phyloP scores from a whole-genome alignment of 2,329 filamentous ascomycete species.

The Exophiala sp. region DNA sequence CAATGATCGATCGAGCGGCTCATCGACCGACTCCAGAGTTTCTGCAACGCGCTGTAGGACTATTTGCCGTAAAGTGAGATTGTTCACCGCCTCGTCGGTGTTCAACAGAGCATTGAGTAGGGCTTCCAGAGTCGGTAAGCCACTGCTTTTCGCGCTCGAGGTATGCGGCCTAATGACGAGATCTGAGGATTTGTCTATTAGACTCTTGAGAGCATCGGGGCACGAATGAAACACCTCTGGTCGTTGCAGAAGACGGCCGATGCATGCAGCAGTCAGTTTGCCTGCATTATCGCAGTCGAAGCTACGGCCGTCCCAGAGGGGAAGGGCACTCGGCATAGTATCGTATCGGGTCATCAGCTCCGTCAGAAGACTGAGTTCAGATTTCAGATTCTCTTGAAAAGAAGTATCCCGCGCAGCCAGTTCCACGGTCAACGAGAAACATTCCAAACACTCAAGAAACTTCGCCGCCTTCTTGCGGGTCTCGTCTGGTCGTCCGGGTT shows the following conservation, averaged over 20 bases:
- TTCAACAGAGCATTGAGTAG: conserved; percentile 5
- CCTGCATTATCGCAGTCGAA: conserved; percentile 1
- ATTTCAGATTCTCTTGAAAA: conserved; percentile 4
- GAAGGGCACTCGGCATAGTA: neutral
- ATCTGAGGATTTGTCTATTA: conserved; percentile 4
- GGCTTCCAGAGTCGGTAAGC: neutral
- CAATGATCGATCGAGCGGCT: conserved; percentile 1
- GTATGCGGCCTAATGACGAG: neutral
- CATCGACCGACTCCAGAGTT: neutral
- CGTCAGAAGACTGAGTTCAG: conserved; percentile 10
- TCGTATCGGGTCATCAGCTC: neutral
- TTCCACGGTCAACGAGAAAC: conserved; percentile 14
- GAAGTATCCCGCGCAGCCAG: neutral
- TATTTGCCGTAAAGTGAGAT: conserved; percentile 4
- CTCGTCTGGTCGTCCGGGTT: neutral
- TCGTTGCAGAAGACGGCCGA: conserved; percentile 15
- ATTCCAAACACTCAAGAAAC: conserved; percentile 18
- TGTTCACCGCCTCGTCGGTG: conserved; percentile 7
- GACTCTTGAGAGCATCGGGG: neutral
- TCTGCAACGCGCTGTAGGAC: conserved; percentile 6
- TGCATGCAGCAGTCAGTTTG: conserved; percentile 14
- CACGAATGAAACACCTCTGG: conserved; percentile 8
- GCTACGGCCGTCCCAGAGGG: conserved; percentile 14
- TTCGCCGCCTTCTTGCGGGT: neutral
- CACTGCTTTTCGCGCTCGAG: neutral